A percentile compares a stretch with the other conserved stretches of the same genome.
These are phyloP conservation scores for Leccinum discolor DNA, from an alignment of 1,284 basidiomycete species.

Conservation along the genomic window DNA sequence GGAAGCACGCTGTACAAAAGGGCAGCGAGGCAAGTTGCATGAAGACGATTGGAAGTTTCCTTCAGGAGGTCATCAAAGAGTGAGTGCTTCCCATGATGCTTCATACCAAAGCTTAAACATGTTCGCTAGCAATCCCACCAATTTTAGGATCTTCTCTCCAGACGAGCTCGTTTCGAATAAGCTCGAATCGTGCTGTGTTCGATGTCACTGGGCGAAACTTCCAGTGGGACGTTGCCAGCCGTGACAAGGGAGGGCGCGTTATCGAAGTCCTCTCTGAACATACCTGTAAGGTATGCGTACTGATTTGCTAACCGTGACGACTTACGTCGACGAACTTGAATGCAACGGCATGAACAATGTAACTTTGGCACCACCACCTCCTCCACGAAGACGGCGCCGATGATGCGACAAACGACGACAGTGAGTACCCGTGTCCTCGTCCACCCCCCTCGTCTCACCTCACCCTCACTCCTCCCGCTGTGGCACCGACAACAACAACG, in stretches of 20 bases:
- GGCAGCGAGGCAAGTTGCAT: conserved; percentile 73
- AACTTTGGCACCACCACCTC: too few species aligned
- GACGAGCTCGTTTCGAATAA: conserved; percentile 92
- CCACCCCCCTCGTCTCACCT: too few species aligned
- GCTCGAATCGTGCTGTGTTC: conserved; percentile 69
- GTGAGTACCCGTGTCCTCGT: too few species aligned
- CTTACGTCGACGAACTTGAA: too few species aligned
- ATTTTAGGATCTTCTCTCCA: conserved; percentile 90
- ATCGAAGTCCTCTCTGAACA: conserved; percentile 90
- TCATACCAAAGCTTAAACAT: background rate
- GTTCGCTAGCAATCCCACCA: conserved; percentile 59
- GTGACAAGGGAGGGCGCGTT: conserved; percentile 73
- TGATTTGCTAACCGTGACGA: conserved; percentile 27
- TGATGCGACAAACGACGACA: too few species aligned
- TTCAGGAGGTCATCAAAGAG: conserved; percentile 60
- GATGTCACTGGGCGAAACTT: conserved; percentile 70
- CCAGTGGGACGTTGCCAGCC: conserved; percentile 74
- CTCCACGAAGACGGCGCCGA: too few species aligned
- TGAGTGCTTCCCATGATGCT: conserved; percentile 29
- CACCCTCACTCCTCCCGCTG: too few species aligned
- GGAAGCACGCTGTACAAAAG: conserved; percentile 49
- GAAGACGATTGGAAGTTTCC: conserved; percentile 67
- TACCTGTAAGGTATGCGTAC: conserved; percentile 76
- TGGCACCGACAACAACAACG: too few species aligned
- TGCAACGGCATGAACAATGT: too few species aligned